Conservation (phyloP, 139 green algal species). For the Picochlorum sp. region DNA sequence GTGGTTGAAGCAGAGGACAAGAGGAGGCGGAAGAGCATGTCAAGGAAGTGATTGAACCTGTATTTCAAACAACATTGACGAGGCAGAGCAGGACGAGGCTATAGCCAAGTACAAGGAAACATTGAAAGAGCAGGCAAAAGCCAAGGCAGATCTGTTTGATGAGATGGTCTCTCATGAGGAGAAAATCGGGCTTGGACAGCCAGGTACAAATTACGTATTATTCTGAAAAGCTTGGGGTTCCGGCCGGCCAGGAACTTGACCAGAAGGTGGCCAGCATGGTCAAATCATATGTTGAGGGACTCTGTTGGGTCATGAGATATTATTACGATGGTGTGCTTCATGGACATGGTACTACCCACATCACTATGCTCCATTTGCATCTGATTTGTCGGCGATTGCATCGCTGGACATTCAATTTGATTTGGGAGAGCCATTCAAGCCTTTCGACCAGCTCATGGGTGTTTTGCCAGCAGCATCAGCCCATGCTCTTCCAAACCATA, state of each 20-base stretch:
- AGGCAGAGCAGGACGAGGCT: constrained; percentile 16
- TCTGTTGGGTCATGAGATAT: constrained; percentile 95
- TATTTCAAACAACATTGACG: constrained; percentile 9
- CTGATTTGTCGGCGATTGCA: constrained; percentile 65
- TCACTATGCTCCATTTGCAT: constrained; percentile 99
- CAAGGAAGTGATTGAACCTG: constrained; percentile 42
- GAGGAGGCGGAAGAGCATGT: constrained; percentile 21
- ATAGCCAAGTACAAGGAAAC: constrained; percentile 50
- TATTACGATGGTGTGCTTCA: constrained; percentile 78
- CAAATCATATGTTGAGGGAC: constrained; percentile 76
- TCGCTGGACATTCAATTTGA: constrained; percentile 69
- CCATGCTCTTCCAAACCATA: constrained; percentile 62
- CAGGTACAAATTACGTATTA: constrained; percentile 90
- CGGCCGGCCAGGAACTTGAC: constrained; percentile 14
- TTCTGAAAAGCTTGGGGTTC: constrained; percentile 38
- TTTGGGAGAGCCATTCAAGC: constrained; percentile 81
- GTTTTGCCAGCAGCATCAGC: constrained; percentile 85
- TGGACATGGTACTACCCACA: constrained; percentile 92
- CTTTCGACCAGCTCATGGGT: constrained; percentile 98
- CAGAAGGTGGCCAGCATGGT: constrained; percentile 46
- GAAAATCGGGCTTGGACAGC: constrained; percentile 74
- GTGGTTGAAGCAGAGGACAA: constrained; percentile 10
- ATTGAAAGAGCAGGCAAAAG: constrained; percentile 64
- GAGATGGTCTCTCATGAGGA: constrained; percentile 69
- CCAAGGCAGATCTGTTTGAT: constrained; percentile 74